phyloP scores from a whole-genome alignment of 2,329 filamentous ascomycete species.

The Epichloe aotearoae region DNA sequence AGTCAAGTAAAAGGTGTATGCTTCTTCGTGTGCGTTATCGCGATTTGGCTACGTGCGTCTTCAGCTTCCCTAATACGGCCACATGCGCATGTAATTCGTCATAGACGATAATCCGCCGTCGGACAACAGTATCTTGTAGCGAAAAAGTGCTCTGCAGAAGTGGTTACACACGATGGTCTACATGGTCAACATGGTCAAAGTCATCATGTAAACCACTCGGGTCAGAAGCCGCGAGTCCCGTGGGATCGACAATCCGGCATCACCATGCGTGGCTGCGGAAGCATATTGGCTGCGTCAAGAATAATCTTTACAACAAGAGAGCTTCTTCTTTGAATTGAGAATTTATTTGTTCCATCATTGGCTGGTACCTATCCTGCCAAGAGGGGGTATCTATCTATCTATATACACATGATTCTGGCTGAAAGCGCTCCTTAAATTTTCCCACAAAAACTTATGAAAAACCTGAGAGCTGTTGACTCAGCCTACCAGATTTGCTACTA shows the following conservation, averaged over 20 bases:
- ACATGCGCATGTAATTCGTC: too few relatives aligned
- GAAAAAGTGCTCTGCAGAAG: too few relatives aligned
- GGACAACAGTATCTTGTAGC: too few relatives aligned
- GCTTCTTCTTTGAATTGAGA: background rate
- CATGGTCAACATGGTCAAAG: too few relatives aligned
- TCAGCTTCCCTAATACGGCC: too few relatives aligned
- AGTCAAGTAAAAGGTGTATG: too few relatives aligned
- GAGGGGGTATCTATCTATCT: conserved; percentile 1
- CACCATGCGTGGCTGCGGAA: too few relatives aligned
- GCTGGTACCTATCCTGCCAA: background rate
- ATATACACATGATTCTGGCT: background rate
- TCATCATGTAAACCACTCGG: conserved; percentile 9
- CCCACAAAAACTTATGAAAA: background rate
- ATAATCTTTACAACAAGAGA: background rate
- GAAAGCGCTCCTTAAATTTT: background rate
- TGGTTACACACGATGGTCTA: too few relatives aligned
- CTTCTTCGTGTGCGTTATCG: too few relatives aligned
- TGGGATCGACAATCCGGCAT: too few relatives aligned
- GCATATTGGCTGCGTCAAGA: background rate
- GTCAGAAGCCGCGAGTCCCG: background rate
- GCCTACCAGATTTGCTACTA: background rate
- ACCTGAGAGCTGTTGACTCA: background rate
- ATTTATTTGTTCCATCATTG: conserved; percentile 1
- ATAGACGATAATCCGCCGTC: too few relatives aligned
- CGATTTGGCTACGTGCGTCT: too few relatives aligned